Conservation (phyloP, 345 rosid species). For the Mercurialis annua region DNA sequence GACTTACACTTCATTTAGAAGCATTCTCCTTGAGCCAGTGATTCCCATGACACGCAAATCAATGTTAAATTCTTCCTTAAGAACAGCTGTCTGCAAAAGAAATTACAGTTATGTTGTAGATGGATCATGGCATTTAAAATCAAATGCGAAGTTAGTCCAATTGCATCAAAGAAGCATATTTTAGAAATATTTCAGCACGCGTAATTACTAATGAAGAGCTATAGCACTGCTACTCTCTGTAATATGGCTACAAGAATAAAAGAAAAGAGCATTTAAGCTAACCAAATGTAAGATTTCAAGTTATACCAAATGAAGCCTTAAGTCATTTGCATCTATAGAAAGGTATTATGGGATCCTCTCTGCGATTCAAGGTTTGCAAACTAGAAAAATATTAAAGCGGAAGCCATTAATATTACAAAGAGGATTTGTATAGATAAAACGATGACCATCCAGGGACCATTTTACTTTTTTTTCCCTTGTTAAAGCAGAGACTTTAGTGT, state of each 20-base stretch:
- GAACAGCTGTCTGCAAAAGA: conserved; percentile 68
- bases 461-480: too few species aligned
- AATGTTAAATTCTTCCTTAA: conserved; percentile 95
- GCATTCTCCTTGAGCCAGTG: conserved; percentile 73
- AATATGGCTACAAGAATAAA: background rate
- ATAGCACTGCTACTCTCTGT: background rate
- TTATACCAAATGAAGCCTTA: background rate
- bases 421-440: background rate
- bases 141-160: background rate
- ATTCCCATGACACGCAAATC: conserved; percentile 98
- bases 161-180: background rate
- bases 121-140: conserved; percentile 2
- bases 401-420: background rate
- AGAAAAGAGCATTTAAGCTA: background rate
- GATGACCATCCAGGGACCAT: background rate
- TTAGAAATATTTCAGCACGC: background rate
- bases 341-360: background rate
- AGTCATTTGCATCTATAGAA: background rate
- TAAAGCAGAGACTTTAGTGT: too few species aligned
- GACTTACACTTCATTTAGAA: conserved; percentile 83
- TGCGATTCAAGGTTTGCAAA: background rate
- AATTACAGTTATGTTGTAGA: conserved; percentile 5
- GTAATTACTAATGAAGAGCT: background rate
- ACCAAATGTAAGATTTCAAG: background rate
- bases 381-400: background rate